A percentile compares a stretch with the other conserved stretches of the same genome.
Evolutionary conservation across 2,329 filamentous ascomycete genomes (phyloP).

Genomic region (Diaporthe citriasiana): DNA sequence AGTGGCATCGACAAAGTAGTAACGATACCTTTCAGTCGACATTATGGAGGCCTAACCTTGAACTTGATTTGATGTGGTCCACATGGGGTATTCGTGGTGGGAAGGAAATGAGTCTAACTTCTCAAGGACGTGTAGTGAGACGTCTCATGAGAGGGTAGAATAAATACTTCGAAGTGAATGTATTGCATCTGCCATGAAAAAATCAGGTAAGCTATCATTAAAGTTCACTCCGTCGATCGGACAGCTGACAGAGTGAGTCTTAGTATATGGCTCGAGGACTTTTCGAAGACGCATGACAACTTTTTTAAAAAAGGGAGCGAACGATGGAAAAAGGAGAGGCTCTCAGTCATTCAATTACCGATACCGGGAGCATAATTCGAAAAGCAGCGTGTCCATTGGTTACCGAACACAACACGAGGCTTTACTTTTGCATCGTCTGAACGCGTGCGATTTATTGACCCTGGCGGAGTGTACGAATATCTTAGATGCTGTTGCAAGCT

Average conservation of each 20-base stretch:
- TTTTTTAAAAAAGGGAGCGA: not conserved
- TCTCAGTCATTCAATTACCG: not conserved
- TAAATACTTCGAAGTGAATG: no score
- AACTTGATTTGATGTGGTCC: not conserved
- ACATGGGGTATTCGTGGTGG: no score
- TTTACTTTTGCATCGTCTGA: not conserved
- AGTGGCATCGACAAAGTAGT: conserved; percentile 42
- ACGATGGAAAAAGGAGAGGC: not conserved
- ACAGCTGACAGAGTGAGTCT: not conserved
- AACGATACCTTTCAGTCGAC: not conserved
- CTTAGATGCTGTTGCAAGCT: not conserved
- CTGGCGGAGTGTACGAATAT: not conserved
- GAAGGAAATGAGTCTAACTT: not conserved
- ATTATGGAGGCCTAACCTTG: not conserved
- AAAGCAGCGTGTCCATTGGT: not conserved
- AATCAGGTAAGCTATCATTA: not conserved
- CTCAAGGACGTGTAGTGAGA: not conserved
- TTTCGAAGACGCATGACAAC: not conserved
- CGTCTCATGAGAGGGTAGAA: not conserved
- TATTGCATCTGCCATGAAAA: not conserved
- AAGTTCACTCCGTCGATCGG: no score
- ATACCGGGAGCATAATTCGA: not conserved
- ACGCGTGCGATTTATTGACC: not conserved
- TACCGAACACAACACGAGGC: not conserved
- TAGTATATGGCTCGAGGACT: not conserved